phyloP scores from a whole-genome alignment of 441 rosid species.

The Pelargonium cotyledonis region DNA sequence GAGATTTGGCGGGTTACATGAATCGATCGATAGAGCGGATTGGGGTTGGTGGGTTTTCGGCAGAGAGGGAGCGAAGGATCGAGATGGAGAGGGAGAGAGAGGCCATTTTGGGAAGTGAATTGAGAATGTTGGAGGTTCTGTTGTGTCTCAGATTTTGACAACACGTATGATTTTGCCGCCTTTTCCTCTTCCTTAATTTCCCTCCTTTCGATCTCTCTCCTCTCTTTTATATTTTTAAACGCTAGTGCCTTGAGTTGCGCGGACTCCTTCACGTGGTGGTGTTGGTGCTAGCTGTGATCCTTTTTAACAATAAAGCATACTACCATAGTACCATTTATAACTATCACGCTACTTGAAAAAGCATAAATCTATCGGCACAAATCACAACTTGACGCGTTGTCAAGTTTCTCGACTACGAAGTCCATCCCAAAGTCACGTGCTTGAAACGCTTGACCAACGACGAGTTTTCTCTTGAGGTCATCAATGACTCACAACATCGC shows the following conservation, averaged over 20 bases:
- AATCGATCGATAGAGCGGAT: background rate
- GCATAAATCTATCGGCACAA: too few species aligned
- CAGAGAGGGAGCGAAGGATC: background rate
- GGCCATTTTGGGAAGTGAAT: background rate
- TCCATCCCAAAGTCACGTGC: too few species aligned
- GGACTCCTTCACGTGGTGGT: background rate
- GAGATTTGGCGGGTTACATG: too few species aligned
- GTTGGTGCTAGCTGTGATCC: background rate
- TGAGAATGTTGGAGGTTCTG: background rate
- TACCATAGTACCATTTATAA: too few species aligned
- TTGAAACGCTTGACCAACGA: too few species aligned
- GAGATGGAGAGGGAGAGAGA: background rate
- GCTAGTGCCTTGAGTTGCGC: background rate
- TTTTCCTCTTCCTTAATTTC: constrained; percentile 4
- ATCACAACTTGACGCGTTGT: too few species aligned
- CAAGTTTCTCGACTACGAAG: too few species aligned
- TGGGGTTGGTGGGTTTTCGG: background rate
- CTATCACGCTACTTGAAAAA: too few species aligned
- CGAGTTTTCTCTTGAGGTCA: too few species aligned
- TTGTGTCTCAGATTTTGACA: background rate
- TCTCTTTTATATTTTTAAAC: background rate
- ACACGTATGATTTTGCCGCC: constrained; percentile 18
- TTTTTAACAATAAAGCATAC: background rate
- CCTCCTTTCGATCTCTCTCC: background rate
- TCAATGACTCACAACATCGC: too few species aligned